Evolutionary conservation across 495 filamentous ascomycete species (phyloP).

Genomic region (Tuber indicum): DNA sequence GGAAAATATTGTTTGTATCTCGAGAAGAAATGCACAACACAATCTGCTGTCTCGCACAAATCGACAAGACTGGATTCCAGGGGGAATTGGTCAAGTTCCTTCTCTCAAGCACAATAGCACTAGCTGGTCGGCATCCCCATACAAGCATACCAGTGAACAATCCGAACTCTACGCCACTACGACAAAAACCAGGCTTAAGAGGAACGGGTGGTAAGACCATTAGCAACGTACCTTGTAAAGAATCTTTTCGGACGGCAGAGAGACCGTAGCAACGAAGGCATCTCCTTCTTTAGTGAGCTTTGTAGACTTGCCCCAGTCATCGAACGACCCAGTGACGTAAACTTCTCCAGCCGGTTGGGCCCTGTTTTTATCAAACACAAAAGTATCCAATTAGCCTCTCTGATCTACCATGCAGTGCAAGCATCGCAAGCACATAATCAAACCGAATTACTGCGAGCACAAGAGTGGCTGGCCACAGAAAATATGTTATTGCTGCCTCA

Average conservation of each 20-base stretch:
- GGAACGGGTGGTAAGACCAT: neutral
- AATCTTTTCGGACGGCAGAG: constrained; percentile 65
- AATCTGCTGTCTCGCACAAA: neutral
- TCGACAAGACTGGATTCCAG: neutral
- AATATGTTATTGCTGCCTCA: constrained; percentile 1
- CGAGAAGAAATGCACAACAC: neutral
- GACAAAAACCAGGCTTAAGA: constrained; percentile 2
- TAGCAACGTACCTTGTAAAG: constrained; percentile 55
- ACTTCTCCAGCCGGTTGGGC: constrained; percentile 54
- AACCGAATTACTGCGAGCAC: constrained; percentile 19
- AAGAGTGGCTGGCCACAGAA: neutral
- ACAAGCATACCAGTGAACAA: neutral
- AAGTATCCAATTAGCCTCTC: constrained; percentile 24
- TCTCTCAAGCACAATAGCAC: neutral
- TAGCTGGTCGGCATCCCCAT: neutral
- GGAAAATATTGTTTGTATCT: neutral
- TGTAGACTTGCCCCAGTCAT: constrained; percentile 82
- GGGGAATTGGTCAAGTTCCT: constrained; percentile 1
- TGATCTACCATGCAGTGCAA: neutral
- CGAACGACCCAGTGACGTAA: constrained; percentile 92
- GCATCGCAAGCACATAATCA: constrained; percentile 14
- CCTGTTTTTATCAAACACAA: constrained; percentile 22
- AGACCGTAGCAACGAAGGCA: constrained; percentile 69
- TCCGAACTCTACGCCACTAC: neutral
- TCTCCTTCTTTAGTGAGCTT: constrained; percentile 67